Evolutionary conservation across 2,329 filamentous ascomycete species (phyloP).

Genomic region (Thermoascus crustaceus): DNA sequence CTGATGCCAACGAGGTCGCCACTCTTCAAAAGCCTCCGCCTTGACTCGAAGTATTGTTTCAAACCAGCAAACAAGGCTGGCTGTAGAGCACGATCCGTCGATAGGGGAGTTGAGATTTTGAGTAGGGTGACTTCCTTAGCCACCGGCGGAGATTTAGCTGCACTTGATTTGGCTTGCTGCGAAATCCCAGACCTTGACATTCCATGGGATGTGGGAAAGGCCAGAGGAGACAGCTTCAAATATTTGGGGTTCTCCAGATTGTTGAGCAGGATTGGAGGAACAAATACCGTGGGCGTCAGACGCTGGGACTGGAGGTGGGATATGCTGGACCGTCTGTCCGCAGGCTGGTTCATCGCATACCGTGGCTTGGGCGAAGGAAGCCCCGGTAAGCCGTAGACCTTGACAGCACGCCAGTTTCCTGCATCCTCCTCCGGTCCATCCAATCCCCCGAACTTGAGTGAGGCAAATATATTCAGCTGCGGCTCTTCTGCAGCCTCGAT

Average conservation of each 20-base stretch:
- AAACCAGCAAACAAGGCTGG: slow-evolving; percentile 77
- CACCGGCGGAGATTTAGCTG: slow-evolving; percentile 45
- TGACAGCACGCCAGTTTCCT: slow-evolving; percentile 74
- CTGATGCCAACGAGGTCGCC: slow-evolving; percentile 85
- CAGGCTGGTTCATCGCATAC: slow-evolving; percentile 46
- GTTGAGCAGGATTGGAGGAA: slow-evolving; percentile 77
- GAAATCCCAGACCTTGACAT: slow-evolving; percentile 52
- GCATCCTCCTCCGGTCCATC: slow-evolving; percentile 45
- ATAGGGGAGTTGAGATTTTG: slow-evolving; percentile 81
- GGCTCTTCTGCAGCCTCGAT: slow-evolving; percentile 71
- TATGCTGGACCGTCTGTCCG: slow-evolving; percentile 47
- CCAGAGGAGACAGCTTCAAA: slow-evolving; percentile 62
- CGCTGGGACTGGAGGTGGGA: slow-evolving; percentile 39
- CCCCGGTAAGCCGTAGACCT: slow-evolving; percentile 78
- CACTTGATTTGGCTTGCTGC: slow-evolving; percentile 39
- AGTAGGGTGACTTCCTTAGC: slow-evolving; percentile 77
- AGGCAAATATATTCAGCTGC: slow-evolving; percentile 46
- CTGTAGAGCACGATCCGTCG: slow-evolving; percentile 76
- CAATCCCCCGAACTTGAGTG: slow-evolving; percentile 52
- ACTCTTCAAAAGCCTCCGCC: slow-evolving; percentile 70
- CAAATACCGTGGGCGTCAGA: slow-evolving; percentile 57
- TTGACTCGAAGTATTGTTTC: slow-evolving; percentile 80
- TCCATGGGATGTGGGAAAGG: slow-evolving; percentile 27
- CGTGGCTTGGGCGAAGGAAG: slow-evolving; percentile 47
- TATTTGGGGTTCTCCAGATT: slow-evolving; percentile 76